Base-by-base conservation (phyloP, 2,329 filamentous ascomycete species). In the Colletotrichum theobromicola region DNA sequence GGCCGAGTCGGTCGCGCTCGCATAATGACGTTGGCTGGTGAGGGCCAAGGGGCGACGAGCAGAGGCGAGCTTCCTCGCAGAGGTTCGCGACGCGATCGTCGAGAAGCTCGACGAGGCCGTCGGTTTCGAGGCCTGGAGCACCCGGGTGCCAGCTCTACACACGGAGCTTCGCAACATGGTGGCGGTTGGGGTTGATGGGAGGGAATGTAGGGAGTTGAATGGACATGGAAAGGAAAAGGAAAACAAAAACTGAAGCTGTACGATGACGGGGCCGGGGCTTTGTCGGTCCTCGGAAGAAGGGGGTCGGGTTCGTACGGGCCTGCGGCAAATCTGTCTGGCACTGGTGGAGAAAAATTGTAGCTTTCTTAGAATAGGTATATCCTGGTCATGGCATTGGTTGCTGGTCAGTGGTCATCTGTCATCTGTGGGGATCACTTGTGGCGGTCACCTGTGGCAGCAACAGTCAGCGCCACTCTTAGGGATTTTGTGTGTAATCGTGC, bases 151-250 rank as follows among this genome's bases (percentile, higher is more conserved):
- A 85, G 91, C 91, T 85, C 89, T 89, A 80, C 89, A 89, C 79
- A 94, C 85, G 78, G 92, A 91, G 84, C 90, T 90, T 87, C 93
- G 92, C 89, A 95, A 90, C 93, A 95, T 95, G 87, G 85, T 83
- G 82, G 71, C 60, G 60, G 67, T 50, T 74, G 26, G 21, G 61
- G 61, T 42, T 69, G 55, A 32, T 42, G 61, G 32, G 26, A 46
- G 62, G 55, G 26, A 35, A 57, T 21, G 18, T 67, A 50, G 50
- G 37, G 13, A 50, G 62, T 53, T 58, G 62, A 37, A 67, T 34
- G 55, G 35, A 57, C 68, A 66, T 72, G 69, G 68, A 63, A 72
- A 58, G 30, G 35, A 61, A 60, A 46, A 30, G 42, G 37, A 55
- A 46, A 55, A 63, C 53, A 42, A 63, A 70, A 46, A 58, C 65